Percentiles rank a stretch among this genome's conserved stretches.
Conservation (phyloP, 2,329 filamentous ascomycete species). For the Plectosphaerella sp. region DNA sequence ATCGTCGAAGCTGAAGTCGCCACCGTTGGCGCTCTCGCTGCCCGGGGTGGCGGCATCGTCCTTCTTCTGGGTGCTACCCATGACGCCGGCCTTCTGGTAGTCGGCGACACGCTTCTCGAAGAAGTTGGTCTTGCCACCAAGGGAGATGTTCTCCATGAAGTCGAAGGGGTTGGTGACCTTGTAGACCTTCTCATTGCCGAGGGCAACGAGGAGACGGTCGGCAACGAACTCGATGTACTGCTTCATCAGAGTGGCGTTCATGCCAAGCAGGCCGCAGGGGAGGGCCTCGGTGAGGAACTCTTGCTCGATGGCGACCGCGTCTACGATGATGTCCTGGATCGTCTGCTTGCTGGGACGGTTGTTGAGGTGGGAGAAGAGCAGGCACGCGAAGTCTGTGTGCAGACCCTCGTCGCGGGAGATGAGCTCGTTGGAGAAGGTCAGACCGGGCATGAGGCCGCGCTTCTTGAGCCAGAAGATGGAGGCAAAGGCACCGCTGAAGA, state of each 20-base stretch:
- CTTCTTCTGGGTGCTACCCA: slow-evolving; percentile 85
- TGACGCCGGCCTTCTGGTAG: slow-evolving; percentile 99
- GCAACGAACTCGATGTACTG: slow-evolving; percentile 99
- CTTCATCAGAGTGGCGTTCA: slow-evolving; percentile 97
- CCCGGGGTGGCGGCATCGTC: slow-evolving; percentile 44
- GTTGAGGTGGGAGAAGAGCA: slow-evolving; percentile 96
- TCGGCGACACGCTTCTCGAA: slow-evolving; percentile 99
- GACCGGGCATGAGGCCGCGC: slow-evolving; percentile 95
- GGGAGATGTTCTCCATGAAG: slow-evolving; percentile 99
- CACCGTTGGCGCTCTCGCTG: slow-evolving; percentile 54
- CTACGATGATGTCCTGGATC: slow-evolving; percentile 83
- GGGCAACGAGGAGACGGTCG: slow-evolving; percentile 85
- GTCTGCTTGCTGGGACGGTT: slow-evolving; percentile 79
- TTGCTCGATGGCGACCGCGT: slow-evolving; percentile 92
- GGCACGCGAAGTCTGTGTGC: slow-evolving; percentile 97
- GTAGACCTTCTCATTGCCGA: slow-evolving; percentile 94
- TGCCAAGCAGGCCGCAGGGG: slow-evolving; percentile 87
- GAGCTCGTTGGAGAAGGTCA: slow-evolving; percentile 99
- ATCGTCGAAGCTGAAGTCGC: slow-evolving; percentile 91
- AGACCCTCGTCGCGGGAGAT: slow-evolving; percentile 99
- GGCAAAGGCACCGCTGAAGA: slow-evolving; percentile 98
- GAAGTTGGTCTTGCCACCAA: slow-evolving; percentile 99
- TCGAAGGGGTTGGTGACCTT: slow-evolving; percentile 94
- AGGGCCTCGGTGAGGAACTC: slow-evolving; percentile 97
- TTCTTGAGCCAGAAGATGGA: slow-evolving; percentile 99